These are phyloP conservation scores for Leccinum solheimii DNA, from an alignment of 1,284 basidiomycete species.

Conservation along the genomic window DNA sequence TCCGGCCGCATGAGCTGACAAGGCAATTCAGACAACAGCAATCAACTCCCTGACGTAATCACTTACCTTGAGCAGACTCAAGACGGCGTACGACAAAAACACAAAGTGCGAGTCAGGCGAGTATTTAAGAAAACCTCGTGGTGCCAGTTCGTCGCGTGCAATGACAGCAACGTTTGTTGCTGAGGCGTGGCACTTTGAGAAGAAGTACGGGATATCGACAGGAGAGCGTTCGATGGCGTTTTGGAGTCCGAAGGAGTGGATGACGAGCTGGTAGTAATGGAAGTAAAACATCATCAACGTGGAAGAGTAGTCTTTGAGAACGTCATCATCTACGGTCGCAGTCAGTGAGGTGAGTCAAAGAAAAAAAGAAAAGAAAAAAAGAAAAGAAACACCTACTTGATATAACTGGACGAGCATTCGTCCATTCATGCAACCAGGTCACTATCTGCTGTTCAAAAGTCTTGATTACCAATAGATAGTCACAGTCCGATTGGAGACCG, in stretches of 20 bases:
- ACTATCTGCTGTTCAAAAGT: slow-evolving; percentile 81
- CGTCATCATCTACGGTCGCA: slow-evolving; percentile 31
- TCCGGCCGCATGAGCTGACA: slow-evolving; percentile 75
- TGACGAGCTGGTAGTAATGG: slow-evolving; percentile 81
- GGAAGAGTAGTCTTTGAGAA: slow-evolving; percentile 46
- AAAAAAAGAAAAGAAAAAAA: neutral
- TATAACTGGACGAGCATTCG: slow-evolving; percentile 24
- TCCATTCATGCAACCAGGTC: slow-evolving; percentile 70
- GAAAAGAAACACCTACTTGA: slow-evolving; percentile 17
- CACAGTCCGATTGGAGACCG: slow-evolving; percentile 83
- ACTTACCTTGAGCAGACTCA: slow-evolving; percentile 83
- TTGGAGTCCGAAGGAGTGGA: slow-evolving; percentile 95
- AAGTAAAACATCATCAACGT: slow-evolving; percentile 74
- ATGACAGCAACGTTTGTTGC: slow-evolving; percentile 71
- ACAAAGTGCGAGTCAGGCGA: slow-evolving; percentile 92
- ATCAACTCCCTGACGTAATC: neutral
- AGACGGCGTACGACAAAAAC: slow-evolving; percentile 84
- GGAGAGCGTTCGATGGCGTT: slow-evolving; percentile 80
- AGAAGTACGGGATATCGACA: slow-evolving; percentile 84
- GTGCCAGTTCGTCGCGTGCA: slow-evolving; percentile 75
- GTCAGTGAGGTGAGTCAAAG: slow-evolving; percentile 6
- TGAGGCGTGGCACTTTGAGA: slow-evolving; percentile 77
- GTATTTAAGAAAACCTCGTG: slow-evolving; percentile 77
- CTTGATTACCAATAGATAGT: slow-evolving; percentile 83
- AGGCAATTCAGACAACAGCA: slow-evolving; percentile 9